These are phyloP conservation scores for Spatholobus suberectus DNA, from an alignment of 306 rosid genomes.

Conservation along the genomic window DNA sequence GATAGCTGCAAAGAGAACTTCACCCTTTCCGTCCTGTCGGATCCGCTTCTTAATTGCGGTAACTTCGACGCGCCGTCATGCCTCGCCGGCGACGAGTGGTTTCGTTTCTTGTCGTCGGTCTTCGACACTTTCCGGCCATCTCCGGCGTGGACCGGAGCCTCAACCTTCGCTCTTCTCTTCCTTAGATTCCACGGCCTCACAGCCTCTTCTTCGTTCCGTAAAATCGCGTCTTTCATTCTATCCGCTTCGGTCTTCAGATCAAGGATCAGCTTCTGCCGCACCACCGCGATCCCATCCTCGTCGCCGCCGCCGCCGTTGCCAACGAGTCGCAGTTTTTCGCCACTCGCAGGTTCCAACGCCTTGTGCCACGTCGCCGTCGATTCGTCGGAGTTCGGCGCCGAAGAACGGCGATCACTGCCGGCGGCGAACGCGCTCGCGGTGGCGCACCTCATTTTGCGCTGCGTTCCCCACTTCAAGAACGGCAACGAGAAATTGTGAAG, in stretches of 20 bases:
- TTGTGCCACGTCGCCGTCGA: neutral
- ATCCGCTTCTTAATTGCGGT: conserved; percentile 46
- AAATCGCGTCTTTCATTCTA: conserved; percentile 65
- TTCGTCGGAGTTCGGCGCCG: neutral
- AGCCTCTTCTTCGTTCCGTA: conserved; percentile 22
- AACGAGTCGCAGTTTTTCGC: neutral
- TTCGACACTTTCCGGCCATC: neutral
- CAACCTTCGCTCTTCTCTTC: conserved; percentile 60
- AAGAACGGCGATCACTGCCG: neutral
- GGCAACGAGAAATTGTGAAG: neutral
- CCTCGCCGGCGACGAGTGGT: conserved; percentile 52
- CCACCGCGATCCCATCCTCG: conserved; percentile 68
- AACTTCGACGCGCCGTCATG: conserved; percentile 55
- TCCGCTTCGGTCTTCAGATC: conserved; percentile 71
- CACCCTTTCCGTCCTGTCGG: conserved; percentile 52
- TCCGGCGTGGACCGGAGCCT: conserved; percentile 44
- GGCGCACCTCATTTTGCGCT: neutral
- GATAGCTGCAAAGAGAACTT: conserved; percentile 59
- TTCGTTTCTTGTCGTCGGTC: conserved; percentile 35
- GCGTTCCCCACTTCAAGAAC: neutral
- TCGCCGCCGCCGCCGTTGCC: conserved; percentile 41
- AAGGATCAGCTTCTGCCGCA: conserved; percentile 67
- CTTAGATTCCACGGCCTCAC: conserved; percentile 74
- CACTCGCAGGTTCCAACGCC: neutral
- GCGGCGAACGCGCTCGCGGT: neutral